Evolutionary conservation across 495 filamentous ascomycete species (phyloP).

Genomic region (Collariella sp.): DNA sequence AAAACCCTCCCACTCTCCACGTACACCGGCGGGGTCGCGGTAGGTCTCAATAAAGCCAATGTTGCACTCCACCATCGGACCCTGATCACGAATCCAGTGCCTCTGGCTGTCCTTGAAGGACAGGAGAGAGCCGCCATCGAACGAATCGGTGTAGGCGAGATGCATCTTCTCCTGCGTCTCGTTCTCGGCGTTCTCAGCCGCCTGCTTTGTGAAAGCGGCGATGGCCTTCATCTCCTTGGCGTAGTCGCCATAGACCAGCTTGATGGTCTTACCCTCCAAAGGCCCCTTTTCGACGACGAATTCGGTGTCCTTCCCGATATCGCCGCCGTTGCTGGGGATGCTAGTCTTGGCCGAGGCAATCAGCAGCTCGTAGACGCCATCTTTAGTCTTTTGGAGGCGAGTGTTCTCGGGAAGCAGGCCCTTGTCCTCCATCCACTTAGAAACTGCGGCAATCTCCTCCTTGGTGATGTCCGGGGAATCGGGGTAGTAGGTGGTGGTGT

Average conservation of each 20-base stretch:
- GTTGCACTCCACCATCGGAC: conserved; percentile 81
- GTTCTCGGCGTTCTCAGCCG: conserved; percentile 69
- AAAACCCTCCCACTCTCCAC: conserved; percentile 97
- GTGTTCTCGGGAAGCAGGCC: conserved; percentile 75
- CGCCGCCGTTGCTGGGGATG: conserved; percentile 50
- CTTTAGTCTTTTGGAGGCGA: conserved; percentile 63
- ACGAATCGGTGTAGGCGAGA: conserved; percentile 73
- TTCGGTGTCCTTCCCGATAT: conserved; percentile 57
- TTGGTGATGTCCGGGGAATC: conserved; percentile 78
- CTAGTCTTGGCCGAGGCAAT: conserved; percentile 61
- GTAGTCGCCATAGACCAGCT: conserved; percentile 79
- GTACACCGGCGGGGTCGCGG: conserved; percentile 81
- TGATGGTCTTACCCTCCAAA: conserved; percentile 57
- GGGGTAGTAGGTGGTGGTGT: conserved; percentile 90
- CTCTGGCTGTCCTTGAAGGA: conserved; percentile 88
- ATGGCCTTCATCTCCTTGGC: conserved; percentile 72
- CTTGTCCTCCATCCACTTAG: conserved; percentile 66
- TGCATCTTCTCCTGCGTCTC: conserved; percentile 81
- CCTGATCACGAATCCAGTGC: conserved; percentile 86
- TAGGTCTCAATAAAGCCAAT: conserved; percentile 97
- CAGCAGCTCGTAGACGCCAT: conserved; percentile 68
- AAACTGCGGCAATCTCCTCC: conserved; percentile 66
- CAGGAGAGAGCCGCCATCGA: conserved; percentile 72
- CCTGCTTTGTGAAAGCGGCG: conserved; percentile 59
- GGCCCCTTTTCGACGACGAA: conserved; percentile 56